A percentile compares a stretch with the other conserved stretches of the same genome.
Conservation (phyloP, 2,329 filamentous ascomycete species). For the Helotiales sp. region DNA sequence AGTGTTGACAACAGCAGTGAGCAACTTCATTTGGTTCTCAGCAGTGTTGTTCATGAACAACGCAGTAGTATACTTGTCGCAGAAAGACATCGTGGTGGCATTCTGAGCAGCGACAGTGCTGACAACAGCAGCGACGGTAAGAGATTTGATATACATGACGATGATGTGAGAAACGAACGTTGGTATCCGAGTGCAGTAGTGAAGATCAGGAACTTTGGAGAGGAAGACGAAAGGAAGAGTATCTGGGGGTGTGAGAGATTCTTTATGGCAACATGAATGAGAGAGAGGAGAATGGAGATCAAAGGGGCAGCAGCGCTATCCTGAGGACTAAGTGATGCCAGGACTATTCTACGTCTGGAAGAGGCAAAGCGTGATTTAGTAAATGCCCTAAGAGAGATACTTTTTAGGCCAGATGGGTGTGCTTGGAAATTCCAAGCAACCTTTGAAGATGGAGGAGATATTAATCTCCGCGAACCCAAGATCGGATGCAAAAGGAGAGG, state of each 20-base stretch:
- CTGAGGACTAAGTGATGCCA: neutral
- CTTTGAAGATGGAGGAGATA: too few relatives aligned
- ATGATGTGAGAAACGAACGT: neutral
- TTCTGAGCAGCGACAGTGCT: constrained; percentile 5
- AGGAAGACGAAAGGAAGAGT: neutral
- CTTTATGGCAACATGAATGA: neutral
- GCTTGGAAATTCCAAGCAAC: too few relatives aligned
- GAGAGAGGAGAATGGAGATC: too few relatives aligned
- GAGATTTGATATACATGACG: constrained; percentile 2
- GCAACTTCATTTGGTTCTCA: constrained; percentile 58
- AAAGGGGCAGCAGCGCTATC: neutral
- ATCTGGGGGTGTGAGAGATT: neutral
- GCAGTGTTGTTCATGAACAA: constrained; percentile 55
- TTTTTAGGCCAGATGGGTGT: too few relatives aligned
- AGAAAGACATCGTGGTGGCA: constrained; percentile 23
- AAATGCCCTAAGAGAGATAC: too few relatives aligned
- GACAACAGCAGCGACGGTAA: neutral
- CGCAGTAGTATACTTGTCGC: constrained; percentile 27
- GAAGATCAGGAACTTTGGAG: neutral
- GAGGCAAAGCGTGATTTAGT: neutral
- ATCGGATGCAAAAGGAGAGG: too few relatives aligned
- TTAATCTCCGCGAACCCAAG: too few relatives aligned
- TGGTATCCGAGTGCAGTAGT: too few relatives aligned
- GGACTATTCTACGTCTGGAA: neutral
- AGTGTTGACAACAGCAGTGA: constrained; percentile 63